phyloP scores from a whole-genome alignment of 2,329 filamentous ascomycete species.

The Teratosphaeria nubilosa region DNA sequence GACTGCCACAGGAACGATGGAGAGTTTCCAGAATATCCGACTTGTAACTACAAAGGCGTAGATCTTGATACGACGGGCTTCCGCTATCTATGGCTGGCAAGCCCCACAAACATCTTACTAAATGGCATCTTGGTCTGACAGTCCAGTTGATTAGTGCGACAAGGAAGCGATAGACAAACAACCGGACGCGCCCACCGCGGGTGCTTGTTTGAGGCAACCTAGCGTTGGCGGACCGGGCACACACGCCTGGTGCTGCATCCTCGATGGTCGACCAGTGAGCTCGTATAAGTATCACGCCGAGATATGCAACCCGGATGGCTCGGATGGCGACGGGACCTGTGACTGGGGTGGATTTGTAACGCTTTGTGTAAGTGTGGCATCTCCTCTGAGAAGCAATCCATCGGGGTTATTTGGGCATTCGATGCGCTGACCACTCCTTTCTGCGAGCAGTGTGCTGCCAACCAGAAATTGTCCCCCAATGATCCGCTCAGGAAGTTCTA shows the following conservation, averaged over 20 bases:
- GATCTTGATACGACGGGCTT: background rate
- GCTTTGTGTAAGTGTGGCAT: background rate
- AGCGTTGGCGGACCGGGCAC: background rate
- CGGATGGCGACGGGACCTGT: background rate
- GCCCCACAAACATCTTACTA: background rate
- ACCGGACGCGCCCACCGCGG: background rate
- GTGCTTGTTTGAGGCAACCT: background rate
- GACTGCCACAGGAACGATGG: background rate
- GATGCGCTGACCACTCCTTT: background rate
- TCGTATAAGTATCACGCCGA: background rate
- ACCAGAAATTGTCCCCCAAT: background rate
- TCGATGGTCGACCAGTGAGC: background rate
- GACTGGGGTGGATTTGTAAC: background rate
- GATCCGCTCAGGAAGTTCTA: background rate
- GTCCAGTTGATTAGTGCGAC: background rate
- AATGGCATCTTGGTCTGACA: background rate
- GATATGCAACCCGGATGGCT: background rate
- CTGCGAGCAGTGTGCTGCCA: background rate
- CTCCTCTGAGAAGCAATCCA: background rate
- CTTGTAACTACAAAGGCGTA: background rate
- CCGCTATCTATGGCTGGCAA: background rate
- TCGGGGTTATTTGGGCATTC: background rate
- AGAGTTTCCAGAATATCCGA: background rate
- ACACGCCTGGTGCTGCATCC: background rate
- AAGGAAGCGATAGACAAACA: background rate